Evolutionary conservation across 345 rosid genomes (phyloP).

Genomic region (Garcia nutans): DNA sequence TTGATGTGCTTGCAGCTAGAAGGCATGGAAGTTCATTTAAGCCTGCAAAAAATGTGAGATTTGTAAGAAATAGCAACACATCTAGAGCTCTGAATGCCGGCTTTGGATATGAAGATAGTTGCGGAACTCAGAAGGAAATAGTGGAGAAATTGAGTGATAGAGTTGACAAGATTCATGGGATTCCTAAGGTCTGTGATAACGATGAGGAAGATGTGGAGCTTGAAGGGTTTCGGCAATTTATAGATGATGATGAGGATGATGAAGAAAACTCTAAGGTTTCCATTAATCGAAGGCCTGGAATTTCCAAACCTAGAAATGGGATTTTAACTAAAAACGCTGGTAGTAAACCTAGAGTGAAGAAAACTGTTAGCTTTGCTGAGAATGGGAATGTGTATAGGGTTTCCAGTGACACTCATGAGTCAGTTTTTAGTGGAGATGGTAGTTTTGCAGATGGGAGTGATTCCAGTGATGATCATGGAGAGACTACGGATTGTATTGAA

Average conservation of each 20-base stretch:
- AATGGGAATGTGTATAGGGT: constrained; percentile 48
- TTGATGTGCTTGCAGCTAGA: constrained; percentile 51
- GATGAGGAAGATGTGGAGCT: constrained; percentile 55
- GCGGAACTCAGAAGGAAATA: constrained; percentile 34
- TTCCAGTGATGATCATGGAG: constrained; percentile 41
- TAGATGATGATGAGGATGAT: constrained; percentile 34
- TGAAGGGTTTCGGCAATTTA: constrained; percentile 54
- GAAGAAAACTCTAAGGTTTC: constrained; percentile 22
- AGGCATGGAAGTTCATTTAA: constrained; percentile 32
- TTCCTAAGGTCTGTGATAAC: constrained; percentile 39
- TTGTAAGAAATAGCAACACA: constrained; percentile 29
- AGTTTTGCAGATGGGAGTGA: constrained; percentile 32
- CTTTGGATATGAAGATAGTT: constrained; percentile 19
- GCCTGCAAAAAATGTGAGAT: constrained; percentile 37
- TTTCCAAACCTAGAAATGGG: constrained; percentile 31
- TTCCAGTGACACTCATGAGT: constrained; percentile 29
- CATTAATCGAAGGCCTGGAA: constrained; percentile 17
- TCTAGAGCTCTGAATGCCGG: constrained; percentile 26
- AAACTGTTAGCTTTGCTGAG: constrained; percentile 52
- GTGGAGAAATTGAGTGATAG: constrained; percentile 45
- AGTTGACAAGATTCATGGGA: constrained; percentile 42
- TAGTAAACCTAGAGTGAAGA: constrained; percentile 48
- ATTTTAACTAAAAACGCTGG: constrained; percentile 28
- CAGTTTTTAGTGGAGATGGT: constrained; percentile 40
- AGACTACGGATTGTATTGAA: constrained; percentile 24